Evolutionary conservation across 2,329 filamentous ascomycete genomes (phyloP).

Genomic region (Kalaharituber pfeilii): DNA sequence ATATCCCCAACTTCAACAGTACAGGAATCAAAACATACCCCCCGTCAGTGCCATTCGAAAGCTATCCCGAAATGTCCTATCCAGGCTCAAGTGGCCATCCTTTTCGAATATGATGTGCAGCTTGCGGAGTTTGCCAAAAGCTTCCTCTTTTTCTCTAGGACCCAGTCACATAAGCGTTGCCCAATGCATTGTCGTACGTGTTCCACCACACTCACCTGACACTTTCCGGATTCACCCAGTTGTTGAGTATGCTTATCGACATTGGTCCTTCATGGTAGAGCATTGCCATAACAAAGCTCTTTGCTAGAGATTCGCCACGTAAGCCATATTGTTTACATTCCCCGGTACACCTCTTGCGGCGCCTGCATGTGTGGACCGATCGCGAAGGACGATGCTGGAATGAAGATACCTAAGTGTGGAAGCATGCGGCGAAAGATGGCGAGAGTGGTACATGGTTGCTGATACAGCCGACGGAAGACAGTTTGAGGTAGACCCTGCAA

Average conservation of each 20-base stretch:
- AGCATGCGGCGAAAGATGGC: constrained; percentile 97
- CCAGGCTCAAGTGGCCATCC: constrained; percentile 35
- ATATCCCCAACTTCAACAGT: background rate
- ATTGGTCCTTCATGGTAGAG: constrained; percentile 77
- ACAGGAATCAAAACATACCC: constrained; percentile 25
- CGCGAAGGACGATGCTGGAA: constrained; percentile 2
- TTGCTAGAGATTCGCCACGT: constrained; percentile 36
- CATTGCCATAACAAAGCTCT: constrained; percentile 88
- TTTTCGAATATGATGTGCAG: constrained; percentile 63
- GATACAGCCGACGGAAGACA: constrained; percentile 80
- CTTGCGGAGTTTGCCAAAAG: constrained; percentile 60
- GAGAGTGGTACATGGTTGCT: constrained; percentile 85
- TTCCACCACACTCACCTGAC: constrained; percentile 31
- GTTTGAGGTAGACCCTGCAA: constrained; percentile 76
- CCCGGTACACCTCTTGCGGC: background rate
- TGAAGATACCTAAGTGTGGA: constrained; percentile 69
- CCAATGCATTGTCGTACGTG: background rate
- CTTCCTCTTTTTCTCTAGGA: constrained; percentile 59
- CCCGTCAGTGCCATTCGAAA: constrained; percentile 76
- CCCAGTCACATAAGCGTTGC: background rate
- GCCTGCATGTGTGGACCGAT: constrained; percentile 4
- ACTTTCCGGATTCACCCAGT: constrained; percentile 60
- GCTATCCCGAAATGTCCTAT: constrained; percentile 65
- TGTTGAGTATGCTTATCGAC: constrained; percentile 60
- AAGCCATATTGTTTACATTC: background rate